phyloP scores from a whole-genome alignment of 345 rosid species.

The Raphanus sativus region DNA sequence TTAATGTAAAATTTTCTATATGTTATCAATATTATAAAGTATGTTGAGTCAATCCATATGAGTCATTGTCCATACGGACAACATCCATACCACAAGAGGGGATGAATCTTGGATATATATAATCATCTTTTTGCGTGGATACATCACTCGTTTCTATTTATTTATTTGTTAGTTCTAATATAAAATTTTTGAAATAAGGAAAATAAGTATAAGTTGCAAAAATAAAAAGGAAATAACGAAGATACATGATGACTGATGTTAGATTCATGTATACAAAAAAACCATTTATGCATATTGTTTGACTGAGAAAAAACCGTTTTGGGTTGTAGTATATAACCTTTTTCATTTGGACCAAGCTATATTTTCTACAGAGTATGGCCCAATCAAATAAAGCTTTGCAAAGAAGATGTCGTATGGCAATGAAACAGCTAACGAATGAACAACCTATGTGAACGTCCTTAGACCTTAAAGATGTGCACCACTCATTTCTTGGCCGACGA shows the following conservation, averaged over 20 bases:
- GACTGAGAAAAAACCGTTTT: neutral
- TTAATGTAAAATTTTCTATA: no score
- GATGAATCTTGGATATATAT: conserved; percentile 5
- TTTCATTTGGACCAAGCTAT: neutral
- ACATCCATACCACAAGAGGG: conserved; percentile 8
- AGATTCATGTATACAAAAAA: neutral
- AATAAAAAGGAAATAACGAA: neutral
- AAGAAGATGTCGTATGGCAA: neutral
- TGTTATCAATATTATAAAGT: neutral
- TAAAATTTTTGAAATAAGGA: neutral
- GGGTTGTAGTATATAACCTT: neutral
- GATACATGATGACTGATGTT: neutral
- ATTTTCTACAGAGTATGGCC: neutral
- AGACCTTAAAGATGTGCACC: neutral
- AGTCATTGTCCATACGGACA: conserved; percentile 13
- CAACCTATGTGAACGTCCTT: neutral
- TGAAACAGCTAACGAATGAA: neutral
- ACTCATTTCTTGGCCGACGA: conserved; percentile 1
- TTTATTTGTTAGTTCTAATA: neutral
- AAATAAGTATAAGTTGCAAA: neutral
- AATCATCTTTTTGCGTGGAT: neutral
- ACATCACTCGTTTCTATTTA: neutral
- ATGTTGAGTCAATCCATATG: conserved; percentile 4
- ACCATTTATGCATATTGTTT: neutral
- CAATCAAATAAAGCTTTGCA: neutral